Evolutionary conservation across 225 moss, liverwort and hornwort genomes (phyloP), one percentile per base, ranked within the genome.

Genomic region (Sphagnum tenellum): DNA sequence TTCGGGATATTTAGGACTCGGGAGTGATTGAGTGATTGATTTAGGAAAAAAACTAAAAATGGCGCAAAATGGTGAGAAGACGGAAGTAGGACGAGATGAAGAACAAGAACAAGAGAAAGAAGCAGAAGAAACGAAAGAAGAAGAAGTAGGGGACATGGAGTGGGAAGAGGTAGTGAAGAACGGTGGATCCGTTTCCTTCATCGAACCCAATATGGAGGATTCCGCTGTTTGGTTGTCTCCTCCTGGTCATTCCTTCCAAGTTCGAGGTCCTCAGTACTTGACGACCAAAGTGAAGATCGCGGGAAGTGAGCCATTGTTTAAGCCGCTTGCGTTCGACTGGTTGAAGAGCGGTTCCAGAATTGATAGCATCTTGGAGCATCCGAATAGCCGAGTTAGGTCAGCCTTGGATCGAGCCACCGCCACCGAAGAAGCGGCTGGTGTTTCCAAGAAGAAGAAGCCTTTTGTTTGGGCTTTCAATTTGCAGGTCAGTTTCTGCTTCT

Each of bases 381-480:
- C 86, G 44, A 77, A 73, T 52, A 88, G 84, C 67, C 84, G 89
- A 59, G 79, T 92, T 47, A 73, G 75, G 73, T 67, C 52, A 46
- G 79, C 78, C 47, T 44, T 94, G 69, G 75, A 70, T n/a, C 52
- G 76, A 71, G 89, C 87, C 60, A 73, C 66, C 29, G 29, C 29
- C 29, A 29, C 29, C 29, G 29, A 29, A 29, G 29, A 29, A 29
- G 29, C 29, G 29, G 29, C 46, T 69, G 64, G 54, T 58, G 70
- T 2, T 77, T 77, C 55, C 55, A 65, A 11, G 61, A 29, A 29
- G 29, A 29, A 67, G 48, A 63, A 86, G 0, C 78, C 84, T 11
- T 90, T 86, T 67, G 67, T 94, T 54, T 90, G 86, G 94, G 88
- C 88, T 62, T 79, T 94, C 58, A 94, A 90, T 71, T 66, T 94